Base-by-base conservation (phyloP, 2,329 filamentous ascomycete species). In the Trichophyton benhamiae region DNA sequence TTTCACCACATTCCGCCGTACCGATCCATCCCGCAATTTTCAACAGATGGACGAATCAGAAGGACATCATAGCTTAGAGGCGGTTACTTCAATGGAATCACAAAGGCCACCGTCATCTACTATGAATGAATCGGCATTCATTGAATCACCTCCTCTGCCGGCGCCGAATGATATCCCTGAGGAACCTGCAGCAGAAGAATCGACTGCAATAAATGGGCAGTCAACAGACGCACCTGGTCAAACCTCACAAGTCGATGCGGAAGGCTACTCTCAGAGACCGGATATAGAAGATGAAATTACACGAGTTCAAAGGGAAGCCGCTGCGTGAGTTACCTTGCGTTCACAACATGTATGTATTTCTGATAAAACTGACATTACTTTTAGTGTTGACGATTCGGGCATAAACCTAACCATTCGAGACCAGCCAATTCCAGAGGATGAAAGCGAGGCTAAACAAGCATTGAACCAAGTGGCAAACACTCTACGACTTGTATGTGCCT, bases 371-470 rank as follows among this genome's bases (percentile, higher is more conserved):
- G n/a, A 60, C 42, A 30, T 55, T 62, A 27, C 30, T 22, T 30
- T 15, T 27, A 48, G 59, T 27, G 30, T 27, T 62, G 77, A 79
- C 42, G 77, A 78, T 41, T 68, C 74, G 8, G 71, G 73, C 17
- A 69, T 78, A 60, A 79, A 78, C 61, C 66, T 80, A 59, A 78
- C 74, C 13, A 80, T 80, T 57, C 72, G 77, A 36, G 77, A 79
- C 57, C 71, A 79, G 61, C 78, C 78, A 1, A 79, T 80, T 55
- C 73, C 75, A 25, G 78, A 80, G 68, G 77, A 79, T 66, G 76
- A 78, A 63, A 72, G 70, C 57, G 76, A 79, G 67, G 77, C 78
- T n/a, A 74, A 78, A 66, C 70, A 74, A 57, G 78, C 78, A 2
- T 72, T 80, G 71, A 72, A 74, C 63, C 75, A 77, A 15, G 77